These are phyloP conservation scores for Stephanodiscus minutulus DNA, from an alignment of 108 stramenopile genomes.

Conservation along the genomic window DNA sequence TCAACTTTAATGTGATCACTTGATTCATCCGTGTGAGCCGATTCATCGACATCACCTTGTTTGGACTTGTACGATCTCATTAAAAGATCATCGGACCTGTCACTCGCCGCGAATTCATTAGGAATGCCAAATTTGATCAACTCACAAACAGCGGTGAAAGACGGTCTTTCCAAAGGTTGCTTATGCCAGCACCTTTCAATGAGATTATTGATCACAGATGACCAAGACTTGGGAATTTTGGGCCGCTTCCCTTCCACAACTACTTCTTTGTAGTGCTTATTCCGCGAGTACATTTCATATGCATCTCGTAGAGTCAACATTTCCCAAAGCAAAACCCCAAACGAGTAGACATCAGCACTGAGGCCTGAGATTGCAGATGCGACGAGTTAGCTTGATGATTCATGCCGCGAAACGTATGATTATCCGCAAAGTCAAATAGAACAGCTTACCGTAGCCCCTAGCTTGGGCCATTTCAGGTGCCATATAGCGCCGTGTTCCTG, in stretches of 20 bases:
- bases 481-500: conserved; percentile 45
- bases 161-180: conserved; percentile 24
- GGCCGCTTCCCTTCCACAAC: conserved; percentile 43
- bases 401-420: background rate
- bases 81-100: conserved; percentile 27
- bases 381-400: background rate
- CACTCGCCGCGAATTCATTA: conserved; percentile 15
- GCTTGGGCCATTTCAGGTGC: conserved; percentile 43
- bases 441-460: conserved; percentile 25
- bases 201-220: conserved; percentile 31
- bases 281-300: conserved; percentile 30
- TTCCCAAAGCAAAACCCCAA: conserved; percentile 44
- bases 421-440: background rate
- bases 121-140: conserved; percentile 45
- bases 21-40: conserved; percentile 1
- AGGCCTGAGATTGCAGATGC: conserved; percentile 1
- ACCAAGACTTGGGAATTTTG: conserved; percentile 33
- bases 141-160: conserved; percentile 29
- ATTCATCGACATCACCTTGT: conserved; percentile 8
- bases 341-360: conserved; percentile 42
- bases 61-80: conserved; percentile 16
- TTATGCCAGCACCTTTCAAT: conserved; percentile 38
- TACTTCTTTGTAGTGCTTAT: conserved; percentile 30
- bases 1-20: conserved; percentile 3
- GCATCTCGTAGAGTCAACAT: conserved; percentile 39